phyloP scores from a whole-genome alignment of 257 asterid genomes.

The Solanum megistacrolobum region DNA sequence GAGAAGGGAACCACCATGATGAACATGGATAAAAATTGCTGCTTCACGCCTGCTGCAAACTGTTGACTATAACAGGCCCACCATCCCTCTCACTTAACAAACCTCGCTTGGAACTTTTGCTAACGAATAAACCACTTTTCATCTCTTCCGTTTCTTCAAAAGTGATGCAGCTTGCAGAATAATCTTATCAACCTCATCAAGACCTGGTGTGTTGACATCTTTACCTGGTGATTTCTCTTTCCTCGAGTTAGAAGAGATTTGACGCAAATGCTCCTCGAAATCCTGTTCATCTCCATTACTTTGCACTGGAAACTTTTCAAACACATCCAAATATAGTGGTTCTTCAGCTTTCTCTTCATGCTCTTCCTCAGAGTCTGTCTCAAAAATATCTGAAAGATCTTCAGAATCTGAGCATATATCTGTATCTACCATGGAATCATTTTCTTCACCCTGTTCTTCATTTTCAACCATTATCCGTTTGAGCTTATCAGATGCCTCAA shows the following conservation, averaged over 20 bases:
- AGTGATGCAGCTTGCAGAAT: conserved; percentile 78
- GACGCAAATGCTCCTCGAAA: conserved; percentile 64
- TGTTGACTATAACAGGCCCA: neutral
- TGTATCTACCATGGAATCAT: conserved; percentile 24
- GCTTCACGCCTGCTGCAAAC: neutral
- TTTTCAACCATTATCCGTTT: conserved; percentile 46
- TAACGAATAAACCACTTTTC: neutral
- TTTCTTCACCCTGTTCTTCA: conserved; percentile 23
- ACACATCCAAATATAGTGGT: conserved; percentile 58
- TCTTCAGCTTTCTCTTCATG: conserved; percentile 30
- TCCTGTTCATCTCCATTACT: conserved; percentile 34
- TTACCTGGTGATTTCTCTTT: conserved; percentile 30
- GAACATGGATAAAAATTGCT: neutral
- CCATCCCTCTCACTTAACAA: neutral
- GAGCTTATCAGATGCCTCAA: conserved; percentile 48
- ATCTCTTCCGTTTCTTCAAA: conserved; percentile 60
- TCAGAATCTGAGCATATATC: conserved; percentile 60
- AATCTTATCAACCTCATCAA: conserved; percentile 83
- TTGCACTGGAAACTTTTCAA: conserved; percentile 52
- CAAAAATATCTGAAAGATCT: conserved; percentile 79
- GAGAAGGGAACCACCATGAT: neutral
- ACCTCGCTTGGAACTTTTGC: neutral
- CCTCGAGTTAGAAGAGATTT: conserved; percentile 50
- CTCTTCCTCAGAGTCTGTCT: conserved; percentile 57
- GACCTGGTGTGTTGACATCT: conserved; percentile 31